Evolutionary conservation across 495 filamentous ascomycete species (phyloP), one percentile per base, ranked within the genome.

Genomic region (Tetracladium marchalianum): DNA sequence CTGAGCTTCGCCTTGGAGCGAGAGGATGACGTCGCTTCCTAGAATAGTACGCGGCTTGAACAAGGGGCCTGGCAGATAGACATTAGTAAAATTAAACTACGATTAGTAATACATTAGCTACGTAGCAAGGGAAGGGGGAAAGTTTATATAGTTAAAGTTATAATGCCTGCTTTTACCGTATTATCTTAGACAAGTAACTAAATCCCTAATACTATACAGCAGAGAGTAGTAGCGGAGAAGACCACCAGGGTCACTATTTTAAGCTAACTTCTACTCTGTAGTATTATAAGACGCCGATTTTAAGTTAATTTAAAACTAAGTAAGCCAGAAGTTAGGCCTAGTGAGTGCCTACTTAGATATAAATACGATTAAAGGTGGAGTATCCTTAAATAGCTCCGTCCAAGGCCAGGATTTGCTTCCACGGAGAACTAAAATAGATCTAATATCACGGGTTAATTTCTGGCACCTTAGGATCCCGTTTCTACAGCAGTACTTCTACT

Each of bases 51-150:
- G 40, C 13, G 17, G 39, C 33, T 43, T 37, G 33, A 50, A 11
- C 39, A 13, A 37, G 33, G 33, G 31, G 5, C 35, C 35, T 13
- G 41, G 27, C 19, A 50, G 31, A 43, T 43, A 11, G 45, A 47
- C 33, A 43, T 50, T 19, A 17, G 47, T 50, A 7, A 50, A 50
- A 13, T 50, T 50, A 15, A 49, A 50, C 47, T 50, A 22, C 13
- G 5, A 50, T 44, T 27, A 34, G 38, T 4, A 50, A 31, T 18
- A 11, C 32, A 44, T 50, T 50, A 50, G 40, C 33, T 11, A 50
- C 31, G 13, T 5, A 43, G 18, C 7, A 43, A 19, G 12, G 39
- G 16, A 7, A 43, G 18, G 11, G 41, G 17, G 27, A 35, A 44
- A 50, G 22, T 50, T 31, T 33, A 11, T 39, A 50, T 18, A 22